phyloP scores from a whole-genome alignment of 2,329 filamentous ascomycete genomes.

The Dothistroma septosporum region DNA sequence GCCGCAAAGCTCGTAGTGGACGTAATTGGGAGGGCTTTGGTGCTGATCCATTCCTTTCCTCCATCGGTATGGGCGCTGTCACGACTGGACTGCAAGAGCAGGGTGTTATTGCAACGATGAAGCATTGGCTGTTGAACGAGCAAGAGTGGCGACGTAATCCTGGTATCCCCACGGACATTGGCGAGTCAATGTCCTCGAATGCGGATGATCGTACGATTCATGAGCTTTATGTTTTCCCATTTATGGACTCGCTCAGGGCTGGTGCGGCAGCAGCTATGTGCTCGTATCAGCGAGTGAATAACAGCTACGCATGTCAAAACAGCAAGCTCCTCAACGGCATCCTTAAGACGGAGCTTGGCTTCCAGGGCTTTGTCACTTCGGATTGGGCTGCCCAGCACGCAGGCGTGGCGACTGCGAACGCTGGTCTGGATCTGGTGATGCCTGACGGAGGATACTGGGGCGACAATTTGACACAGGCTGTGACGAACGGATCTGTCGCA shows the following conservation, averaged over 20 bases:
- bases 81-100: conserved; percentile 50
- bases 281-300: conserved; percentile 60
- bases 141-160: conserved; percentile 54
- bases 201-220: conserved; percentile 58
- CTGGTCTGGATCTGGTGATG: conserved; percentile 65
- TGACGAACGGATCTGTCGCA: conserved; percentile 53
- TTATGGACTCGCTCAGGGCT: conserved; percentile 49
- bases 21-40: conserved; percentile 58
- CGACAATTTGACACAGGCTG: conserved; percentile 45
- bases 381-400: conserved; percentile 63
- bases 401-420: conserved; percentile 56
- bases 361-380: conserved; percentile 62
- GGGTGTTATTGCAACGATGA: conserved; percentile 39
- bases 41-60: conserved; percentile 60
- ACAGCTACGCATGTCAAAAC: conserved; percentile 59
- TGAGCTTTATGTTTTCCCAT: conserved; percentile 40
- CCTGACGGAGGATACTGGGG: conserved; percentile 40
- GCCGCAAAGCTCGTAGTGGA: conserved; percentile 27
- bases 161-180: conserved; percentile 8
- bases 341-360: conserved; percentile 67
- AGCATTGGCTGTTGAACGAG: conserved; percentile 52
- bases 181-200: conserved; percentile 48
- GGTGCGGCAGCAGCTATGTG: conserved; percentile 51
- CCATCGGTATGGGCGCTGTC: conserved; percentile 46
- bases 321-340: conserved; percentile 63